Conservation (phyloP, 2,329 filamentous ascomycete genomes). For the Aspergillus transmontanensis region DNA sequence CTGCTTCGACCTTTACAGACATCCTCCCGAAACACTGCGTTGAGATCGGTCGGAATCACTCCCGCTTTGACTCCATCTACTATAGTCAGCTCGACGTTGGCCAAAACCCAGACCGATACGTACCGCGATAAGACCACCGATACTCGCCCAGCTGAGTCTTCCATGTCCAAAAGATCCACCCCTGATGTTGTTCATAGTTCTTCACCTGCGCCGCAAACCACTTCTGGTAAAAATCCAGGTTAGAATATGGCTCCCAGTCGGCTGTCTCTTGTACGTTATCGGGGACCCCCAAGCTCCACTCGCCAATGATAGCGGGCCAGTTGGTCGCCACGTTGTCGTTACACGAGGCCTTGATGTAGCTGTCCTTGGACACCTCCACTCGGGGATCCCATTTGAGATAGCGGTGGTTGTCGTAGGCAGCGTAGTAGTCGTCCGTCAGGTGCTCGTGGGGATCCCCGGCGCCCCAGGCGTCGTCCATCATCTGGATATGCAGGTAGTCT, state of each 20-base stretch:
- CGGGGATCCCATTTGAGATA: conserved; percentile 58
- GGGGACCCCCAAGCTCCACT: conserved; percentile 60
- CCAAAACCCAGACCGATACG: neutral
- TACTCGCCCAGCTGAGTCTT: conserved; percentile 51
- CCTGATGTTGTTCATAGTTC: conserved; percentile 56
- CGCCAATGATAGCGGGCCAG: conserved; percentile 57
- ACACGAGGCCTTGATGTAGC: conserved; percentile 58
- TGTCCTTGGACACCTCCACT: conserved; percentile 48
- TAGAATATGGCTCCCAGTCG: conserved; percentile 47
- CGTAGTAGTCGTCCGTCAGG: conserved; percentile 47
- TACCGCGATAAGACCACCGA: conserved; percentile 34
- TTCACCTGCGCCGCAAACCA: conserved; percentile 62
- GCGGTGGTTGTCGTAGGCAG: conserved; percentile 61
- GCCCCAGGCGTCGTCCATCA: conserved; percentile 59
- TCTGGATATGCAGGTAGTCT: conserved; percentile 56
- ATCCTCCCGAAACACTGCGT: conserved; percentile 17
- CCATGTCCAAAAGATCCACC: conserved; percentile 65
- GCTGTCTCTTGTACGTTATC: conserved; percentile 49
- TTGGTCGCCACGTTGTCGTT: conserved; percentile 47
- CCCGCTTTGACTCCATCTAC: conserved; percentile 43
- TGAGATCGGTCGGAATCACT: conserved; percentile 39
- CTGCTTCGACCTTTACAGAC: conserved; percentile 1
- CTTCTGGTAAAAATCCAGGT: conserved; percentile 56
- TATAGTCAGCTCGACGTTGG: conserved; percentile 50
- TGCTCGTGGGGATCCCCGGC: conserved; percentile 55